Conservation (phyloP, 2,329 filamentous ascomycete species). For the Nothopassalora personata region DNA sequence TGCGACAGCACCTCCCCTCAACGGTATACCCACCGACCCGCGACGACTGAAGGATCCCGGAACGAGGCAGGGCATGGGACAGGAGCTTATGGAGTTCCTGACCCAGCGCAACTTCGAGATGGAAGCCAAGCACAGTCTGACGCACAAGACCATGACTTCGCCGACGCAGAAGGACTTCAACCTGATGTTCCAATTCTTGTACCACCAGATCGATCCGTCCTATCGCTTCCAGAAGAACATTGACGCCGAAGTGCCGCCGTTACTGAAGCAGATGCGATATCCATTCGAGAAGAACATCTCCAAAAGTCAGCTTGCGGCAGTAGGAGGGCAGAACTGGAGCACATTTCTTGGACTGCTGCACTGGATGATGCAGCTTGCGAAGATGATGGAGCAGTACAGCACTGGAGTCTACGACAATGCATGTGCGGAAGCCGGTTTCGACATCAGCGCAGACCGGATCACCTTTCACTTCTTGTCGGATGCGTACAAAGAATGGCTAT, state of each 20-base stretch:
- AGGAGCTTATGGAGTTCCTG: conserved; percentile 87
- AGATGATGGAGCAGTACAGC: conserved; percentile 84
- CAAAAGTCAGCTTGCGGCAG: conserved; percentile 90
- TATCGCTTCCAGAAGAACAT: conserved; percentile 93
- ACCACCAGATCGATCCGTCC: conserved; percentile 88
- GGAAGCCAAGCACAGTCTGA: conserved; percentile 93
- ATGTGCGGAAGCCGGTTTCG: conserved; percentile 79
- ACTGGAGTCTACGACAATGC: conserved; percentile 80
- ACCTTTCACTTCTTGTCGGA: conserved; percentile 88
- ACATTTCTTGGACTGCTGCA: conserved; percentile 90
- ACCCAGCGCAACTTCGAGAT: conserved; percentile 93
- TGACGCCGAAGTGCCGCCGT: conserved; percentile 86
- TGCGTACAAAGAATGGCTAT: conserved; percentile 89
- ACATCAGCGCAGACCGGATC: conserved; percentile 84
- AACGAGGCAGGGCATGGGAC: conserved; percentile 76
- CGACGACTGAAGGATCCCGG: conserved; percentile 75
- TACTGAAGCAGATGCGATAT: conserved; percentile 89
- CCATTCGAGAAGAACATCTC: conserved; percentile 94
- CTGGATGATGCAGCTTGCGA: conserved; percentile 98
- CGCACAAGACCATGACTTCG: conserved; percentile 82
- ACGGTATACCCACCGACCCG: conserved; percentile 79
- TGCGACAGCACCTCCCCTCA: conserved; percentile 73
- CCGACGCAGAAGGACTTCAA: conserved; percentile 99
- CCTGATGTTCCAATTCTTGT: conserved; percentile 96
- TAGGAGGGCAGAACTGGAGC: conserved; percentile 95